Percentiles rank a stretch among this genome's conserved stretches.
Evolutionary conservation across 176 grass and related monocot genomes (phyloP).

Genomic region (Aegilops sharonensis): DNA sequence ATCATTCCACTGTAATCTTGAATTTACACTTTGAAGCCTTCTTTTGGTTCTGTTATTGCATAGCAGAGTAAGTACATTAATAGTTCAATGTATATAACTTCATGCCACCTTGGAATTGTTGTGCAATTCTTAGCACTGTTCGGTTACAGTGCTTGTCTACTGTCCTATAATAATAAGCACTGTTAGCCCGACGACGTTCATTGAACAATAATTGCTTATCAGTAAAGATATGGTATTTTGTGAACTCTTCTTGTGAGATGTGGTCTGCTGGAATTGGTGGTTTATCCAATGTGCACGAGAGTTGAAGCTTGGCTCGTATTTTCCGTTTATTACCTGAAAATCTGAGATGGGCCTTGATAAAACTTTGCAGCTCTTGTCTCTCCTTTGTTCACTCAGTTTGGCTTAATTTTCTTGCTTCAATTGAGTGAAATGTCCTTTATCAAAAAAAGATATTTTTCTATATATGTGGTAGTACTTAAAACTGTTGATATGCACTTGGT

Average conservation of each 20-base stretch:
- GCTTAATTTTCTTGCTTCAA: not conserved
- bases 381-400: not conserved
- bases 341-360: not conserved
- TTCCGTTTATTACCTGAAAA: not conserved
- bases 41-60: slow-evolving; percentile 18
- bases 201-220: not conserved
- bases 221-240: not conserved
- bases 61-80: slow-evolving; percentile 7
- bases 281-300: not conserved
- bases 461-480: not conserved
- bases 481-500: not conserved
- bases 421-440: too few relatives aligned
- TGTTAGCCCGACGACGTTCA: not conserved
- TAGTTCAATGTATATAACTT: not conserved
- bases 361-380: not conserved
- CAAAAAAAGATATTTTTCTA: too few relatives aligned
- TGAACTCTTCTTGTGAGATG: not conserved
- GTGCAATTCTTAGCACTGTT: not conserved
- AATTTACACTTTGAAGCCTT: not conserved
- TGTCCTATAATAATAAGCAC: slow-evolving; percentile 17
- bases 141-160: not conserved
- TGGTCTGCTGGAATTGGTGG: not conserved
- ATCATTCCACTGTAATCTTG: slow-evolving; percentile 37
- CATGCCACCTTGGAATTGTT: not conserved
- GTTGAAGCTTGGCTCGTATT: not conserved